Conservation (phyloP, 2,329 filamentous ascomycete species). For the Cladosporium sp. region DNA sequence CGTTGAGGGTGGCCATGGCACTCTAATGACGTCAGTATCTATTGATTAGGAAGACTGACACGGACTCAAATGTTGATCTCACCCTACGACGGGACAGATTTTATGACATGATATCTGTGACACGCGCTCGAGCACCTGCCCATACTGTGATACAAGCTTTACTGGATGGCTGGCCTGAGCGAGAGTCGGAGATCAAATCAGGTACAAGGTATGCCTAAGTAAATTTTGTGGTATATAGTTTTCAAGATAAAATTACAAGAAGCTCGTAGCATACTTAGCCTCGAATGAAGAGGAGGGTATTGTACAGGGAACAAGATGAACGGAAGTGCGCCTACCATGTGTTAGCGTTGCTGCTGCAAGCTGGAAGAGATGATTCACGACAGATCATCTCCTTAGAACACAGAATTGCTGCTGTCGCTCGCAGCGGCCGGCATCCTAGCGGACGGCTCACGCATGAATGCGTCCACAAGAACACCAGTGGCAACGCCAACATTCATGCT, state of each 20-base stretch:
- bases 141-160: too few species aligned
- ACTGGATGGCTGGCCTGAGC: too few species aligned
- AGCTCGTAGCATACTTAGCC: not conserved
- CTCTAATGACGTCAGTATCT: too few species aligned
- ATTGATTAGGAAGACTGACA: too few species aligned
- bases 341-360: constrained; percentile 1
- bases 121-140: too few species aligned
- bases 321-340: constrained; percentile 5
- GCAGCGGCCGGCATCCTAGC: not conserved
- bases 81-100: too few species aligned
- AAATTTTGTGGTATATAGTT: not conserved
- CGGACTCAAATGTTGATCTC: too few species aligned
- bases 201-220: too few species aligned
- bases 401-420: not conserved
- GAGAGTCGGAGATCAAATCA: too few species aligned
- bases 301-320: not conserved
- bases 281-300: not conserved
- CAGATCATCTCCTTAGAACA: not conserved
- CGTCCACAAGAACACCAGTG: constrained; percentile 67
- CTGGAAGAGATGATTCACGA: not conserved
- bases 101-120: too few species aligned
- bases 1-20: too few species aligned
- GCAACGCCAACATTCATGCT: constrained; percentile 94
- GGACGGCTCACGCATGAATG: constrained; percentile 45
- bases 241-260: not conserved